These are phyloP conservation scores for Trichoderma guizhouense DNA, from an alignment of 2,329 filamentous ascomycete genomes.

Conservation along the genomic window DNA sequence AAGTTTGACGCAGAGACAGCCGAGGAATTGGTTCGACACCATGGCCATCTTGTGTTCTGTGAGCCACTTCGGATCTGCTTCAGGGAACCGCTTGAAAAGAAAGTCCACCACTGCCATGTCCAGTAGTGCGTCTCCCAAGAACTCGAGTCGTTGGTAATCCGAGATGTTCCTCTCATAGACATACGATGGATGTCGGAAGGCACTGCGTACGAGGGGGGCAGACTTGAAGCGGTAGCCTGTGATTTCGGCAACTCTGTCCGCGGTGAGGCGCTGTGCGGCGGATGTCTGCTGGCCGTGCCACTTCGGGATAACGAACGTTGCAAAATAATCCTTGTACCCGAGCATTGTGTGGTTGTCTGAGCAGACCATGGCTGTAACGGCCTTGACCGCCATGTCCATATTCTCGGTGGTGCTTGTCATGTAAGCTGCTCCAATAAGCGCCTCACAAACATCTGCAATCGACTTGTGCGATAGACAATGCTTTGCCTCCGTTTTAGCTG, in stretches of 20 bases:
- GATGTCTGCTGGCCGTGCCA: slow-evolving; percentile 66
- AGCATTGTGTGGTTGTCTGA: slow-evolving; percentile 66
- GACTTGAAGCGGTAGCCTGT: slow-evolving; percentile 65
- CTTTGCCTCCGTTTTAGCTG: slow-evolving; percentile 39
- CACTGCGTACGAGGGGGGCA: slow-evolving; percentile 74
- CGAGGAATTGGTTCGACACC: slow-evolving; percentile 93
- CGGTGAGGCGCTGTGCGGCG: slow-evolving; percentile 66
- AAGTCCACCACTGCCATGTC: slow-evolving; percentile 83
- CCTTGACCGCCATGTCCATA: slow-evolving; percentile 58
- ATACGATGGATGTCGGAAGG: slow-evolving; percentile 85
- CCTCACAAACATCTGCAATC: slow-evolving; percentile 91
- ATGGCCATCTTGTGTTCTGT: slow-evolving; percentile 99
- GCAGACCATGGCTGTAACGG: slow-evolving; percentile 67
- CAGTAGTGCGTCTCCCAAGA: slow-evolving; percentile 82
- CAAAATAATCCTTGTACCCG: slow-evolving; percentile 70
- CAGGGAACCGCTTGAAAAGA: slow-evolving; percentile 72
- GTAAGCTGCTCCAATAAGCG: slow-evolving; percentile 83
- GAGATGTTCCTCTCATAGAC: slow-evolving; percentile 74
- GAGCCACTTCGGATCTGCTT: slow-evolving; percentile 89
- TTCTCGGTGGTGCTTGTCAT: slow-evolving; percentile 41
- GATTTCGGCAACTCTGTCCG: slow-evolving; percentile 57
- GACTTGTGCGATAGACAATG: slow-evolving; percentile 83
- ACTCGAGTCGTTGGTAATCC: slow-evolving; percentile 87
- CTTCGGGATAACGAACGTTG: slow-evolving; percentile 62
- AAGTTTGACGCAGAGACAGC: slow-evolving; percentile 73